Percentiles rank a stretch among this genome's conserved stretches.
Evolutionary conservation across 1,284 basidiomycete genomes (phyloP).

Genomic region (Cerrena zonata): DNA sequence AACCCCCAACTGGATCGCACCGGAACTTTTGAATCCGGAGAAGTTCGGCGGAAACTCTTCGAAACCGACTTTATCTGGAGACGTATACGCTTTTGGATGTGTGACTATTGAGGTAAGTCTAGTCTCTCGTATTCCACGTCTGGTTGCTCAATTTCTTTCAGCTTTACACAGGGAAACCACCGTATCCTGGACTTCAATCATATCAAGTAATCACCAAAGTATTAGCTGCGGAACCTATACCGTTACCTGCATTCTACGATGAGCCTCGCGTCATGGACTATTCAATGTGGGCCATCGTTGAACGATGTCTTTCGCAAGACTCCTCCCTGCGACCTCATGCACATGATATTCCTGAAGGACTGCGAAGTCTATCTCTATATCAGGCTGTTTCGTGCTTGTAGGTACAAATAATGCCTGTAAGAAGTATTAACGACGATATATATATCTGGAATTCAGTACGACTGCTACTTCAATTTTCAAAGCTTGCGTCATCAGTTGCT

Average conservation of each 20-base stretch:
- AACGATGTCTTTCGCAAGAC: slow-evolving; percentile 6
- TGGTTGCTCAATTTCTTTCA: background rate
- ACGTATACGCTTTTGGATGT: slow-evolving; percentile 5
- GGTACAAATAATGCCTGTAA: too few relatives aligned
- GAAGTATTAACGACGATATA: too few relatives aligned
- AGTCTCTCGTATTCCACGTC: background rate
- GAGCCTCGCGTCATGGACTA: background rate
- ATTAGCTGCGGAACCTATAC: background rate
- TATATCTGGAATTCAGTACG: too few relatives aligned
- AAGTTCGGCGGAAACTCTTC: background rate
- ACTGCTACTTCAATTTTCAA: too few relatives aligned
- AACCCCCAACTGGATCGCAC: slow-evolving; percentile 5
- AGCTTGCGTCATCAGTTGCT: too few relatives aligned
- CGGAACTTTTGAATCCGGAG: slow-evolving; percentile 7
- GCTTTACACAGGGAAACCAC: slow-evolving; percentile 2
- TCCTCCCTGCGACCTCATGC: too few relatives aligned
- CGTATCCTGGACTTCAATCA: background rate
- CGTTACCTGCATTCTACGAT: background rate
- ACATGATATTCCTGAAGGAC: too few relatives aligned
- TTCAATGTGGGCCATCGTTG: background rate
- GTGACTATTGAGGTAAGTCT: slow-evolving; percentile 3
- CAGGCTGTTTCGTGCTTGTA: too few relatives aligned
- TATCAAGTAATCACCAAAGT: background rate
- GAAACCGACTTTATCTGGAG: background rate
- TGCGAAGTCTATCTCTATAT: too few relatives aligned